A percentile compares a stretch with the other conserved stretches of the same genome.
Conservation (phyloP, 305 asterid species). For the Petunia hybrid region DNA sequence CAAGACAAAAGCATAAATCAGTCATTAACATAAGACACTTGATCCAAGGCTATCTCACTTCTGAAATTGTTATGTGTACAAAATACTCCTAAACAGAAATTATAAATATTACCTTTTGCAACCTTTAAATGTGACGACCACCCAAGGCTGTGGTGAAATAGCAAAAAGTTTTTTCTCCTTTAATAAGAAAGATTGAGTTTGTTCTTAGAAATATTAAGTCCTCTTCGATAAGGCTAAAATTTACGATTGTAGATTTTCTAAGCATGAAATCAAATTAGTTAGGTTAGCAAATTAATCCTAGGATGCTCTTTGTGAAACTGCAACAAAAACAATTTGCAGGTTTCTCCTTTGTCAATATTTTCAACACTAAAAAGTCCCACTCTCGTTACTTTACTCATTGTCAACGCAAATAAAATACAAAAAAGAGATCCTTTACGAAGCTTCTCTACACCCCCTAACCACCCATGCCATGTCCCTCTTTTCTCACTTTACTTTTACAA, state of each 20-base stretch:
- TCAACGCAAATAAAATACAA: slow-evolving; percentile 48
- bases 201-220: too few relatives aligned
- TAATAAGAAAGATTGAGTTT: too few relatives aligned
- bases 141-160: too few relatives aligned
- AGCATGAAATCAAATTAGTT: too few relatives aligned
- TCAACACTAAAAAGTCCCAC: slow-evolving; percentile 16
- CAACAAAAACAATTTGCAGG: slow-evolving; percentile 38
- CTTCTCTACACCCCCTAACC: slow-evolving; percentile 40
- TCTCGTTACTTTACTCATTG: slow-evolving; percentile 60
- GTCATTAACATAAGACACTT: not conserved
- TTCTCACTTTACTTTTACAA: not conserved
- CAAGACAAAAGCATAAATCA: not conserved
- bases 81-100: not conserved
- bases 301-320: slow-evolving; percentile 17
- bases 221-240: too few relatives aligned
- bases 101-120: not conserved
- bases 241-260: too few relatives aligned
- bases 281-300: too few relatives aligned
- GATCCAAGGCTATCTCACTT: slow-evolving; percentile 1
- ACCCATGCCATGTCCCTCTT: not conserved
- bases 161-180: too few relatives aligned
- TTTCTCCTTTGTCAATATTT: slow-evolving; percentile 36
- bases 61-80: not conserved
- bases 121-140: too few relatives aligned
- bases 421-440: slow-evolving; percentile 39